These are phyloP conservation scores for Lathyrus tuberosus DNA, from an alignment of 306 rosid species.

Conservation along the genomic window DNA sequence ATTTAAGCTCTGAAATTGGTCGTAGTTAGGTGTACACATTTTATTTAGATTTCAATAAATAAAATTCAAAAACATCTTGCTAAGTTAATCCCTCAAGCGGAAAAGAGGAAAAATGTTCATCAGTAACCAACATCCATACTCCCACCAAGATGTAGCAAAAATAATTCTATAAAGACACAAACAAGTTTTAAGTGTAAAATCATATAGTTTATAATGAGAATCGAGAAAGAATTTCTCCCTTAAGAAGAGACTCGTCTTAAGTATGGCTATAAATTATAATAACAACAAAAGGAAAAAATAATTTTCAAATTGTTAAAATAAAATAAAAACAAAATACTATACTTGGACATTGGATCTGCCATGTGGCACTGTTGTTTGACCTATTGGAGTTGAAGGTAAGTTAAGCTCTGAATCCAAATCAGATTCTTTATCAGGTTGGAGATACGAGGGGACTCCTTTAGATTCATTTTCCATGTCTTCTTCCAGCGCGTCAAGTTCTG, in stretches of 20 bases:
- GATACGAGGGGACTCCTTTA: conserved; percentile 95
- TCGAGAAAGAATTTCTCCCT: neutral
- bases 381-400: conserved; percentile 87
- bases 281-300: neutral
- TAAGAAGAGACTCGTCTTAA: conserved; percentile 3
- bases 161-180: neutral
- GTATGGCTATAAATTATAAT: conserved; percentile 13
- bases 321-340: conserved; percentile 33
- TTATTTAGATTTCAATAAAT: neutral
- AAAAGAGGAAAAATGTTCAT: conserved; percentile 20
- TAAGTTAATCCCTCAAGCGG: conserved; percentile 16
- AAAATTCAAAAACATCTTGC: neutral
- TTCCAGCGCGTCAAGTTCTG: conserved; percentile 96
- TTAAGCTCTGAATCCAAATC: conserved; percentile 81
- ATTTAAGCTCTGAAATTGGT: too few relatives aligned
- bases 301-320: neutral
- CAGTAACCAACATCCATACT: conserved; percentile 7
- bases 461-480: conserved; percentile 89
- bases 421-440: conserved; percentile 92
- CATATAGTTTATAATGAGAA: conserved; percentile 11
- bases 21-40: too few relatives aligned
- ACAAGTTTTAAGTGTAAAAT: conserved; percentile 13
- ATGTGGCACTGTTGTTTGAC: conserved; percentile 59
- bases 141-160: conserved; percentile 15
- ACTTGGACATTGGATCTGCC: conserved; percentile 81